Percentiles rank a stretch among this genome's conserved stretches.
Conservation (phyloP, 75 land plant species). For the Pseudotsuga menziesii region DNA sequence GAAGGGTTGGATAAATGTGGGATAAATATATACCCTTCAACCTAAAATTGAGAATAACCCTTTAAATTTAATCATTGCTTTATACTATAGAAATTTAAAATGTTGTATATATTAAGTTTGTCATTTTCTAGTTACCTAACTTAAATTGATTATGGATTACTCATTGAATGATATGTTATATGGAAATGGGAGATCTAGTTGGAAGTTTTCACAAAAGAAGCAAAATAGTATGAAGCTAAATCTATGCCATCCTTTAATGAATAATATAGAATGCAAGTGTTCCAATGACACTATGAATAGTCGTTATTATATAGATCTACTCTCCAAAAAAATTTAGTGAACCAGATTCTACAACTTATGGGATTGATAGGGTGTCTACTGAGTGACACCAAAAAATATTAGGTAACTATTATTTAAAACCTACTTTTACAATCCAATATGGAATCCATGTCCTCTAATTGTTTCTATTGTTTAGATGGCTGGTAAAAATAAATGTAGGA, state of each 20-base stretch:
- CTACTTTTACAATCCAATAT: too few relatives aligned
- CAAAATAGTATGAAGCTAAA: slow-evolving; percentile 32
- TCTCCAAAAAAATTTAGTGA: slow-evolving; percentile 3
- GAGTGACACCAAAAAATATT: background rate
- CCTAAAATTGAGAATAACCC: too few relatives aligned
- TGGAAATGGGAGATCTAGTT: slow-evolving; percentile 40
- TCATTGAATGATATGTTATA: background rate
- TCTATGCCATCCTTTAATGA: slow-evolving; percentile 35
- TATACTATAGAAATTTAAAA: background rate
- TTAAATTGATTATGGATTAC: background rate
- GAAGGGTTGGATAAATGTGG: too few relatives aligned
- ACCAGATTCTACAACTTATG: slow-evolving; percentile 7
- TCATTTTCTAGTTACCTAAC: background rate
- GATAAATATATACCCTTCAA: too few relatives aligned
- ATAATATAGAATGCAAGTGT: slow-evolving; percentile 34
- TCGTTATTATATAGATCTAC: slow-evolving; percentile 14
- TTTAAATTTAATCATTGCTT: too few relatives aligned
- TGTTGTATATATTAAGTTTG: background rate
- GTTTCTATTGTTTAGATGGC: background rate
- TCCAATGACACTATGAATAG: slow-evolving; percentile 22
- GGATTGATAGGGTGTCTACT: background rate
- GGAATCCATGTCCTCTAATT: too few relatives aligned
- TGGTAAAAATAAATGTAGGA: slow-evolving; percentile 3
- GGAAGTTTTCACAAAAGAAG: slow-evolving; percentile 29
- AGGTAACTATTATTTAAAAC: background rate